phyloP scores from a whole-genome alignment of 2,329 filamentous ascomycete genomes.

The Exophiala sideris region DNA sequence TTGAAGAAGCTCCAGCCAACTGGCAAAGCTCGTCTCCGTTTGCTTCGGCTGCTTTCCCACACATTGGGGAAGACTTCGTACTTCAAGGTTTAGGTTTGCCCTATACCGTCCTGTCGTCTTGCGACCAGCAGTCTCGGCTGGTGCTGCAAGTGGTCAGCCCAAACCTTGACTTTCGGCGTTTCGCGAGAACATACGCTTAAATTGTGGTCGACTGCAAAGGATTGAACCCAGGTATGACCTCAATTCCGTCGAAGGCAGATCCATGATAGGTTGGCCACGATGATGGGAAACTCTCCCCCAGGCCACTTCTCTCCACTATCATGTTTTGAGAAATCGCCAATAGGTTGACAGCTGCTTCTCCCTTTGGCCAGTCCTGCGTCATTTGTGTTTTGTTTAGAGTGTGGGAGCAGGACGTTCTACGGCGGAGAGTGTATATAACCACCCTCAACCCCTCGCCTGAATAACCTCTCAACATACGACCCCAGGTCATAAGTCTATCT shows the following conservation, averaged over 20 bases:
- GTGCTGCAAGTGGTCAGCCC: constrained; percentile 7
- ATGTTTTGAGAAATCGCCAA: neutral
- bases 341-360: neutral
- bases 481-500: too few species aligned
- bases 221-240: too few species aligned
- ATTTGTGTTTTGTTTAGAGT: constrained; percentile 8
- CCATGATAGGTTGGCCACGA: too few species aligned
- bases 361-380: constrained; percentile 4
- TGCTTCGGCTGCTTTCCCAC: constrained; percentile 11
- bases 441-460: neutral
- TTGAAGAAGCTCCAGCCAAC: constrained; percentile 10
- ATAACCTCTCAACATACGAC: neutral
- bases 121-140: neutral
- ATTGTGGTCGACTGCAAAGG: too few species aligned
- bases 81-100: neutral
- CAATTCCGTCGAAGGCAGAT: too few species aligned
- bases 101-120: neutral
- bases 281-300: too few species aligned
- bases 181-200: too few species aligned
- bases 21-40: constrained; percentile 10
- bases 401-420: neutral
- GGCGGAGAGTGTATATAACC: constrained; percentile 7
- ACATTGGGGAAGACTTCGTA: constrained; percentile 1
- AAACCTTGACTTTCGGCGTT: neutral
- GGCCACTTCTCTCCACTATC: too few species aligned